These are phyloP conservation scores for Echeveria elegans DNA, from an alignment of 164 flowering plant species.

Conservation along the genomic window DNA sequence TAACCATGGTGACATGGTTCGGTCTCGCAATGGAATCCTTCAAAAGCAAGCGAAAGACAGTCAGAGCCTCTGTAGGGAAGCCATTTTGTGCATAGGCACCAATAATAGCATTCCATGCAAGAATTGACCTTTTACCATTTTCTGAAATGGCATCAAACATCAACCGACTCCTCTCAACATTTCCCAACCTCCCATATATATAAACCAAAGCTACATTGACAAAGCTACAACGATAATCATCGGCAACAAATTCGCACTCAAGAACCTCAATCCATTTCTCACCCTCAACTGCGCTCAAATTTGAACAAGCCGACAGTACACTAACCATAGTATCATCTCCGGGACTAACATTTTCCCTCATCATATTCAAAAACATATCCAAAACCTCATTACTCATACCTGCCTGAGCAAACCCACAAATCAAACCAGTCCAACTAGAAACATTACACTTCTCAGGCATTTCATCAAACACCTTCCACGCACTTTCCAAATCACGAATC, in stretches of 20 bases:
- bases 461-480: conserved; percentile 50
- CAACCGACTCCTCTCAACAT: conserved; percentile 34
- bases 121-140: conserved; percentile 31
- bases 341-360: conserved; percentile 31
- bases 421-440: conserved; percentile 46
- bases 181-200: conserved; percentile 45
- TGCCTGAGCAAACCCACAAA: conserved; percentile 40
- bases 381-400: conserved; percentile 35
- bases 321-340: conserved; percentile 56
- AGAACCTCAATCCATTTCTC: conserved; percentile 38
- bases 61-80: conserved; percentile 32
- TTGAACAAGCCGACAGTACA: conserved; percentile 62
- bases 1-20: conserved; percentile 64
- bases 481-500: conserved; percentile 25
- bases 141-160: conserved; percentile 26
- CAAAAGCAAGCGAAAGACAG: conserved; percentile 32
- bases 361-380: conserved; percentile 36
- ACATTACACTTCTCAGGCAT: conserved; percentile 32
- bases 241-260: conserved; percentile 6
- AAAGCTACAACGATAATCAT: background rate
- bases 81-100: conserved; percentile 39
- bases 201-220: conserved; percentile 33
- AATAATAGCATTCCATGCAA: conserved; percentile 55
- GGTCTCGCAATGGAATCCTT: conserved; percentile 19
- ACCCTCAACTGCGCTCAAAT: conserved; percentile 19